Conservation (phyloP, 2,329 filamentous ascomycete species). For the Bipolaris sorokiniana region DNA sequence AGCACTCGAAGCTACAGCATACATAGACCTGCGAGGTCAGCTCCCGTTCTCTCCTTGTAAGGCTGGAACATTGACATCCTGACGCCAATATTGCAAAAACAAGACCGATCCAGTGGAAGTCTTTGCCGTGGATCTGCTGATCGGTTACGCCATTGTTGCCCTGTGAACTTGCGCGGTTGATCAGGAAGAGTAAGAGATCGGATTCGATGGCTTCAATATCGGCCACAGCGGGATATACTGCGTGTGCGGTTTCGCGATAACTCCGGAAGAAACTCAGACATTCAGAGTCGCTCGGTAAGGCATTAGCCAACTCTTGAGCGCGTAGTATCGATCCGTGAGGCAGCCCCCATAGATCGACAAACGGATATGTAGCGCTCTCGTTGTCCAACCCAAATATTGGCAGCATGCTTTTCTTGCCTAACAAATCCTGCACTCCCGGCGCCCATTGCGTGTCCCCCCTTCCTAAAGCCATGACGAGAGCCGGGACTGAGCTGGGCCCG, state of each 20-base stretch:
- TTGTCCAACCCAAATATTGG: constrained; percentile 69
- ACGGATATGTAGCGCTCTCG: constrained; percentile 68
- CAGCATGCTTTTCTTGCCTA: constrained; percentile 65
- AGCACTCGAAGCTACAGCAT: constrained; percentile 69
- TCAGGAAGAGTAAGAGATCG: constrained; percentile 61
- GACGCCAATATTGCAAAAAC: constrained; percentile 68
- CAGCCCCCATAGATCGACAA: constrained; percentile 67
- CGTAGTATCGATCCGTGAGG: constrained; percentile 64
- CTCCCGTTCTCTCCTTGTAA: constrained; percentile 65
- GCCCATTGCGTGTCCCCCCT: constrained; percentile 53
- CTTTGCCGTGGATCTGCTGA: constrained; percentile 63
- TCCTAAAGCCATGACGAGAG: constrained; percentile 61
- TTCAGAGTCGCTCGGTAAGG: constrained; percentile 64
- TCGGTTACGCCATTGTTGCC: constrained; percentile 56
- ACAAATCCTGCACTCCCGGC: constrained; percentile 62
- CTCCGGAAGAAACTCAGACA: constrained; percentile 64
- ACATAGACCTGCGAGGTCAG: constrained; percentile 69
- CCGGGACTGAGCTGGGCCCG: constrained; percentile 66
- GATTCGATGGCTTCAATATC: constrained; percentile 62
- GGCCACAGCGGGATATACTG: constrained; percentile 66
- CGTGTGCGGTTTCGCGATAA: constrained; percentile 64
- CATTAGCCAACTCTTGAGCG: constrained; percentile 64
- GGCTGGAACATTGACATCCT: constrained; percentile 65
- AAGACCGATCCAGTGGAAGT: constrained; percentile 64
- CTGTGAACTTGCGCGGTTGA: constrained; percentile 56